Evolutionary conservation across 345 rosid species (phyloP).

Genomic region (Gossypium herbaceum): DNA sequence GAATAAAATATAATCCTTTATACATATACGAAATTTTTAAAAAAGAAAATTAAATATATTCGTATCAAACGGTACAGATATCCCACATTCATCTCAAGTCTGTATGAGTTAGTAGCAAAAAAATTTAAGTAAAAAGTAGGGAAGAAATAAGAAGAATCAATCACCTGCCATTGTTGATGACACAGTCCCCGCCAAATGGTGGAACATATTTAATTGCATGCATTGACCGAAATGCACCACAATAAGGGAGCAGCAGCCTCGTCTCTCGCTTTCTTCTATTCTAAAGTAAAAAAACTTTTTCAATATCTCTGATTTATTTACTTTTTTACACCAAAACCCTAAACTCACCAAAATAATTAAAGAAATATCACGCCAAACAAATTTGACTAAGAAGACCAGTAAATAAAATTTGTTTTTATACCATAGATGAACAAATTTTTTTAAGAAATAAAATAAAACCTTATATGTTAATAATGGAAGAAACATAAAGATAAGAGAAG

Average conservation of each 20-base stretch:
- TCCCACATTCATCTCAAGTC: too few relatives aligned
- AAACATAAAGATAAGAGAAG: neutral
- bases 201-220: conserved; percentile 28
- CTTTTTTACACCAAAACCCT: conserved; percentile 17
- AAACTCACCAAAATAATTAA: neutral
- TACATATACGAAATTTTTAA: too few relatives aligned
- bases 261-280: conserved; percentile 42
- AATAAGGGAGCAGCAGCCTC: conserved; percentile 52
- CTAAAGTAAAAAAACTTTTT: conserved; percentile 5
- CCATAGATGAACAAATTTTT: neutral
- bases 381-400: neutral
- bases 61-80: too few relatives aligned
- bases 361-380: neutral
- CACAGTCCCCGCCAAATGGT: conserved; percentile 46
- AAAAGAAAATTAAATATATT: too few relatives aligned
- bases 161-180: conserved; percentile 36
- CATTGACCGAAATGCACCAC: conserved; percentile 48
- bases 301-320: neutral
- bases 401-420: neutral
- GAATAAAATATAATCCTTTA: too few relatives aligned
- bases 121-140: too few relatives aligned
- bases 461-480: too few relatives aligned
- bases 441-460: too few relatives aligned
- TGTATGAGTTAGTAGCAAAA: too few relatives aligned
- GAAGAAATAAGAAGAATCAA: too few relatives aligned